A percentile compares a stretch with the other conserved stretches of the same genome.
These are phyloP conservation scores for Dictyostelium brefeldianum DNA, from an alignment of 78 protist species.

Conservation along the genomic window DNA sequence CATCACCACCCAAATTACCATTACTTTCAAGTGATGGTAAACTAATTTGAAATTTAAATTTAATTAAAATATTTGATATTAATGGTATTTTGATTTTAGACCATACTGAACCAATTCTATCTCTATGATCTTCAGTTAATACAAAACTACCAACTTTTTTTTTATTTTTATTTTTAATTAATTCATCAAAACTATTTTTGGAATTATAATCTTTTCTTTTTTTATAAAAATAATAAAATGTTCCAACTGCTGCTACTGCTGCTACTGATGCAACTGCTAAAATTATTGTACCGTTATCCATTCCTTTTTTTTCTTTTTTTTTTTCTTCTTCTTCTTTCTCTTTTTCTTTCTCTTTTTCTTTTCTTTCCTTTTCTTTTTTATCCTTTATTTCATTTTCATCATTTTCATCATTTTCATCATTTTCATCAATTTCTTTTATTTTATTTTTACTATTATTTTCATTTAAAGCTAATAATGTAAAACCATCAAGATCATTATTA, in stretches of 20 bases:
- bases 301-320: neutral
- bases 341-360: too few species aligned
- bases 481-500: too few species aligned
- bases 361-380: too few species aligned
- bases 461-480: too few species aligned
- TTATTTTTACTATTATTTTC: too few species aligned
- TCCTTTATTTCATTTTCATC: too few species aligned
- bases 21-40: neutral
- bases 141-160: neutral
- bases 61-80: neutral
- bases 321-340: neutral
- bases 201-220: neutral
- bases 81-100: neutral
- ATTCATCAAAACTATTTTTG: neutral
- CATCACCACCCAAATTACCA: slow-evolving; percentile 13
- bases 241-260: too few species aligned
- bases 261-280: too few species aligned
- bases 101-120: slow-evolving; percentile 2
- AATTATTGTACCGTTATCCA: too few species aligned
- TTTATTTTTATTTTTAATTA: neutral
- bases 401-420: too few species aligned
- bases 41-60: neutral
- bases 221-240: neutral
- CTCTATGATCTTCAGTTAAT: neutral
- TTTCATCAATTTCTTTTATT: too few species aligned